A percentile compares a stretch with the other conserved stretches of the same genome.
Conservation (phyloP, 352 stramenopile species). For the Phytophthora hybrid region DNA sequence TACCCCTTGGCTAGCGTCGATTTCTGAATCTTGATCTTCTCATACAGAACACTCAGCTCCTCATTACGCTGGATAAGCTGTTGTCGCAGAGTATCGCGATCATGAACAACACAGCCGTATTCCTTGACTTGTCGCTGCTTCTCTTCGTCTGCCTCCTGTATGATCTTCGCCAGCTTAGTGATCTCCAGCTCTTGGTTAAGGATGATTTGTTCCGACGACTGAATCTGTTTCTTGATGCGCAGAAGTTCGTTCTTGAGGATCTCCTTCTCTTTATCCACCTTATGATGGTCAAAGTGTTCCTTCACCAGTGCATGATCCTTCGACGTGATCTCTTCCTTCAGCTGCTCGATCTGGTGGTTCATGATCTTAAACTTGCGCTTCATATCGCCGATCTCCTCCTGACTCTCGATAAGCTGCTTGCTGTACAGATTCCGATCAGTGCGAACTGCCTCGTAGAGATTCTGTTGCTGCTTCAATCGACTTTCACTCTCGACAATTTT, state of each 20-base stretch:
- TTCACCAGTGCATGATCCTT: constrained; percentile 94
- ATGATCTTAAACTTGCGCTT: constrained; percentile 93
- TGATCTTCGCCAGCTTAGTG: constrained; percentile 88
- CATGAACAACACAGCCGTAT: constrained; percentile 82
- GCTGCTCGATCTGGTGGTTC: constrained; percentile 93
- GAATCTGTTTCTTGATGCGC: constrained; percentile 93
- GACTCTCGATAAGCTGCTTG: constrained; percentile 94
- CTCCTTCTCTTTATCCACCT: constrained; percentile 94
- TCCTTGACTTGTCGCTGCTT: constrained; percentile 90
- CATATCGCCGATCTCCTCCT: constrained; percentile 91
- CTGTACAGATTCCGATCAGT: constrained; percentile 94
- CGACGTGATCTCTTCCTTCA: constrained; percentile 94
- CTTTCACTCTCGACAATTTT: constrained; percentile 82
- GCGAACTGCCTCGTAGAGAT: constrained; percentile 93
- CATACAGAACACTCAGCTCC: constrained; percentile 89
- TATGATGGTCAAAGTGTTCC: constrained; percentile 95
- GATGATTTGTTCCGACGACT: constrained; percentile 90
- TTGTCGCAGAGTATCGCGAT: constrained; percentile 84
- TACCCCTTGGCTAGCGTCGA: constrained; percentile 87
- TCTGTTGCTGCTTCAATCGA: constrained; percentile 94
- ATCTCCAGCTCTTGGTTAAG: constrained; percentile 87
- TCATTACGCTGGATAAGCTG: constrained; percentile 91
- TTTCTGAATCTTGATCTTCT: constrained; percentile 94
- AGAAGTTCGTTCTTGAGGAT: constrained; percentile 90
- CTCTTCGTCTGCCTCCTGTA: constrained; percentile 92